Evolutionary conservation across 2,329 filamentous ascomycete species (phyloP).

Genomic region (Plenodomus biglobosus): DNA sequence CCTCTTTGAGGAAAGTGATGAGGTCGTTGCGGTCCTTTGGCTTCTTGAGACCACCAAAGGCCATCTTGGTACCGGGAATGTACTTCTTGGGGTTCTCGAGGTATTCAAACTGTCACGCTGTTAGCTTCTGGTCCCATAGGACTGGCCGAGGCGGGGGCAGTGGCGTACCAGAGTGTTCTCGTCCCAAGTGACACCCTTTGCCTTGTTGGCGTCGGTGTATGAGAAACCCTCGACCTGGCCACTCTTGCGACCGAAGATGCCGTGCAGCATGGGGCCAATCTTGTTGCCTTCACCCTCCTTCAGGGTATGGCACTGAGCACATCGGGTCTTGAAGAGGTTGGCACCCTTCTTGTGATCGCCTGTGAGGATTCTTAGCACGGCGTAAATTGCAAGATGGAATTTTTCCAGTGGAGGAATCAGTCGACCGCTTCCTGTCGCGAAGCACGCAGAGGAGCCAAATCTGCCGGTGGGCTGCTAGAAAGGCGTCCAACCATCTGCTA

Average conservation of each 20-base stretch:
- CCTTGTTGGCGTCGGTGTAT: constrained; percentile 99
- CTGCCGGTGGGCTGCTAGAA: constrained; percentile 10
- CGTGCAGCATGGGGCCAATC: constrained; percentile 95
- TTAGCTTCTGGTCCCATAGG: constrained; percentile 10
- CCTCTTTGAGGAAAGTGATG: constrained; percentile 78
- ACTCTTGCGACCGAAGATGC: constrained; percentile 95
- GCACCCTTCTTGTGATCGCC: constrained; percentile 96
- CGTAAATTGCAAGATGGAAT: constrained; percentile 6
- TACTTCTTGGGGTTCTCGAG: constrained; percentile 99
- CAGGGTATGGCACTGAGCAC: constrained; percentile 97
- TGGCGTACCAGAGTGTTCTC: constrained; percentile 73
- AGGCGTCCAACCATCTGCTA: not conserved
- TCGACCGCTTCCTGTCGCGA: constrained; percentile 30
- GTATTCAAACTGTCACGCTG: constrained; percentile 74
- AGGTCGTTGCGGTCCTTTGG: constrained; percentile 98
- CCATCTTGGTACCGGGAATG: constrained; percentile 99
- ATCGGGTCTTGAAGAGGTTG: constrained; percentile 98
- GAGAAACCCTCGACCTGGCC: constrained; percentile 88
- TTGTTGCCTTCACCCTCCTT: constrained; percentile 92
- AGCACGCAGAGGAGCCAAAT: constrained; percentile 20
- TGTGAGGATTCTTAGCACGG: constrained; percentile 46
- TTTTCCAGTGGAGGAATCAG: constrained; percentile 12
- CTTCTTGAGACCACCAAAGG: constrained; percentile 99
- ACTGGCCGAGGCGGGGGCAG: not conserved
- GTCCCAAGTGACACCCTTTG: constrained; percentile 87